Conservation (phyloP, 2,329 filamentous ascomycete species). For the Microdochium nivale region DNA sequence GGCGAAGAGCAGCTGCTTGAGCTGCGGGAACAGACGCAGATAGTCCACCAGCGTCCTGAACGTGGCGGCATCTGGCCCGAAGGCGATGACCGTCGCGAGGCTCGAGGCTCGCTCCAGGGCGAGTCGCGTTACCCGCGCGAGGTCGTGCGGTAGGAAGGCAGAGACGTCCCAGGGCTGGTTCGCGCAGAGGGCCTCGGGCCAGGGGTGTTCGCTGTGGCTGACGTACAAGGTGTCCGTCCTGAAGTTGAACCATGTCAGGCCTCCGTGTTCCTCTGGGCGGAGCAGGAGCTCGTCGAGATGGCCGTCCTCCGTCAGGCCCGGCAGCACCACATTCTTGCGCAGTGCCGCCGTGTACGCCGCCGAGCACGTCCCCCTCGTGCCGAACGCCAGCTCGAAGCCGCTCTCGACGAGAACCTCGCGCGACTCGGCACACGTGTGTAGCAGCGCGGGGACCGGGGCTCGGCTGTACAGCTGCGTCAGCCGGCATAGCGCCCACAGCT, state of each 20-base stretch:
- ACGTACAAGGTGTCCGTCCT: not conserved
- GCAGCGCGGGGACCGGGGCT: conserved; percentile 3
- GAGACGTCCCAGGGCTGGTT: not conserved
- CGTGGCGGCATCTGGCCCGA: not conserved
- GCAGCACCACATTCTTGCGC: not conserved
- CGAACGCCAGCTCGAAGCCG: conserved; percentile 3
- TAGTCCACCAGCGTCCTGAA: not conserved
- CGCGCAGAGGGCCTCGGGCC: not conserved
- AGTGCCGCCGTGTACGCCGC: not conserved
- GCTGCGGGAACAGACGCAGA: not conserved
- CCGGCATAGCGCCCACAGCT: conserved; percentile 2
- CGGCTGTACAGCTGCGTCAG: conserved; percentile 4
- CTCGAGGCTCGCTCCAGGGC: not conserved
- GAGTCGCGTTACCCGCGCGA: not conserved
- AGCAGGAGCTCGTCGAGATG: not conserved
- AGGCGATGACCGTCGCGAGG: not conserved
- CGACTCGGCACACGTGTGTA: conserved; percentile 4
- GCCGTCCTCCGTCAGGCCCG: not conserved
- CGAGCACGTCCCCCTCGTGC: conserved; percentile 1
- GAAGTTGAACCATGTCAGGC: not conserved
- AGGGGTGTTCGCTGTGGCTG: not conserved
- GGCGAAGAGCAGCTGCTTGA: not conserved
- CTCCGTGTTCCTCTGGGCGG: not conserved
- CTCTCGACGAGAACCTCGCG: conserved; percentile 1
- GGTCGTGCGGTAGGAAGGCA: not conserved